phyloP scores from a whole-genome alignment of 208 protist species.

The Trichomonas vaginalis region DNA sequence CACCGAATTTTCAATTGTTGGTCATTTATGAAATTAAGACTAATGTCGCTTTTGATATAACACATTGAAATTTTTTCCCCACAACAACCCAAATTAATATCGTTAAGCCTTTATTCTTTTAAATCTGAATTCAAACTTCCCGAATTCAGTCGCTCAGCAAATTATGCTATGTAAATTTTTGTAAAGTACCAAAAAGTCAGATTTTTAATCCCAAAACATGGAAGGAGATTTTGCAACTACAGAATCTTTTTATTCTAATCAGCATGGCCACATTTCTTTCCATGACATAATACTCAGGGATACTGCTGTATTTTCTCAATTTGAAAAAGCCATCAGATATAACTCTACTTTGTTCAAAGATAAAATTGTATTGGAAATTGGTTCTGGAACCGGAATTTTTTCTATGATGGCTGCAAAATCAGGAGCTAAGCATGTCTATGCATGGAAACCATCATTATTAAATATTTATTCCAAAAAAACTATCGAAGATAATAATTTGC shows the following conservation, averaged over 20 bases:
- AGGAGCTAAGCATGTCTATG: background rate
- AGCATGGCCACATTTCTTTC: background rate
- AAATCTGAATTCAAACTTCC: too few relatives aligned
- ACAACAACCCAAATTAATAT: too few relatives aligned
- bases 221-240: background rate
- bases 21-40: too few relatives aligned
- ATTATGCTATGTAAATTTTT: too few relatives aligned
- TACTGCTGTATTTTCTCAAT: background rate
- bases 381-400: background rate
- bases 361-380: constrained; percentile 3
- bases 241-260: background rate
- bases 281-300: background rate
- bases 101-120: too few relatives aligned
- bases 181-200: too few relatives aligned
- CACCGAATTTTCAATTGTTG: too few relatives aligned
- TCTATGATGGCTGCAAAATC: background rate
- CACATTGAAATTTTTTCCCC: too few relatives aligned
- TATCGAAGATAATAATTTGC: background rate
- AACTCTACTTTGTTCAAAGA: background rate
- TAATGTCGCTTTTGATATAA: too few relatives aligned
- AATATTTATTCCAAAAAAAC: background rate
- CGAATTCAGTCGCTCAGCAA: too few relatives aligned
- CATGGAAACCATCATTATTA: background rate
- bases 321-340: background rate
- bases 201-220: too few relatives aligned